Evolutionary conservation across 352 stramenopile species (phyloP).

Genomic region (Saprolegnia parasitica): DNA sequence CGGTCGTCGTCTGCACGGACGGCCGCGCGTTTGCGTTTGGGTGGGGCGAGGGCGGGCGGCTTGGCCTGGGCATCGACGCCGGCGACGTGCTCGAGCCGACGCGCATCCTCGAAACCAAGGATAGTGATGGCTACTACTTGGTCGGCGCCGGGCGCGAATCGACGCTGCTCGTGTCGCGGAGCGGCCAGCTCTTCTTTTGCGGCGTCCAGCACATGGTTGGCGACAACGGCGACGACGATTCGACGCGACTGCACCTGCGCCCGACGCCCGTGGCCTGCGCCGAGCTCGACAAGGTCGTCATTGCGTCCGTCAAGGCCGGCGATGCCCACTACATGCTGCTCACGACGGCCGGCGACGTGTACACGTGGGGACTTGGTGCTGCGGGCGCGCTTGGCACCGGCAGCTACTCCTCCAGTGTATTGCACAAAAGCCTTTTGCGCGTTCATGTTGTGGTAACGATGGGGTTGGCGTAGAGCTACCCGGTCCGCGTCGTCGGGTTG

Average conservation of each 20-base stretch:
- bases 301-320: conserved; percentile 8
- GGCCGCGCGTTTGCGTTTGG: conserved; percentile 5
- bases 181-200: conserved; percentile 5
- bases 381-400: conserved; percentile 3
- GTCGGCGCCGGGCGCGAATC: conserved; percentile 15
- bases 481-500: background rate
- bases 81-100: conserved; percentile 10
- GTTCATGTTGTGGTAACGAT: too few species aligned
- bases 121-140: background rate
- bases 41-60: conserved; percentile 22
- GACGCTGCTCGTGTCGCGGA: conserved; percentile 5
- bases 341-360: background rate
- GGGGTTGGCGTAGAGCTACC: background rate
- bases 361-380: conserved; percentile 9
- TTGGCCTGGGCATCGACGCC: conserved; percentile 8
- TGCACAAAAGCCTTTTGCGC: too few species aligned
- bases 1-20: background rate
- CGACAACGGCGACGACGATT: background rate
- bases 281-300: background rate
- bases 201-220: background rate
- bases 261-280: background rate
- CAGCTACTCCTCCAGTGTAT: background rate
- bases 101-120: background rate
- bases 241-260: background rate
- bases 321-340: conserved; percentile 10